Conservation (phyloP, 768 basidiomycete species). For the Trametopsis cervina region DNA sequence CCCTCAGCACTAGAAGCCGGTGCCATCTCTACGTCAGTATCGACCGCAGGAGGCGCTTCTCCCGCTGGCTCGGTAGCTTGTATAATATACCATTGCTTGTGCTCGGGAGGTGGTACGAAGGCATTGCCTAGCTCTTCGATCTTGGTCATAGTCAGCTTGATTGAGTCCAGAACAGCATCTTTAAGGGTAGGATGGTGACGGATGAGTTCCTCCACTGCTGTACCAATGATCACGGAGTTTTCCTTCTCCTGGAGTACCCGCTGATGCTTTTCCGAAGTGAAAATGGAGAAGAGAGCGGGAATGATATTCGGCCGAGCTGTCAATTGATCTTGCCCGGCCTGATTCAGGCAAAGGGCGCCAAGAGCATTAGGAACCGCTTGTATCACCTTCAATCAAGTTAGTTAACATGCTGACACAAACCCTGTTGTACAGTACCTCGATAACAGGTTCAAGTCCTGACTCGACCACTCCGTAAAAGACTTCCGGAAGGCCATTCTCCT, state of each 20-base stretch:
- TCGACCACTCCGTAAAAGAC: constrained; percentile 85
- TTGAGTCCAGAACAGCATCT: constrained; percentile 66
- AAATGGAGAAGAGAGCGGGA: constrained; percentile 76
- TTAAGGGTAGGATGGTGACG: constrained; percentile 92
- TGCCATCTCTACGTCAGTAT: constrained; percentile 19
- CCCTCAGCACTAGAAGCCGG: constrained; percentile 14
- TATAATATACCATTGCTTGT: constrained; percentile 55
- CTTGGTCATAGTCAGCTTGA: constrained; percentile 61
- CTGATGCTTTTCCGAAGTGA: constrained; percentile 78
- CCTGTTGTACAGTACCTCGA: constrained; percentile 54
- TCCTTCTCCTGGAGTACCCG: constrained; percentile 89
- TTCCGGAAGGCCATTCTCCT: constrained; percentile 87
- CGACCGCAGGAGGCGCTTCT: background rate
- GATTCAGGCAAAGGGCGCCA: constrained; percentile 93
- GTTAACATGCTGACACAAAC: background rate
- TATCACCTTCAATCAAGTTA: constrained; percentile 51
- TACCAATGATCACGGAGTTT: constrained; percentile 83
- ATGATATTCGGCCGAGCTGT: constrained; percentile 74
- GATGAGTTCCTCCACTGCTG: constrained; percentile 89
- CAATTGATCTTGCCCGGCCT: constrained; percentile 78
- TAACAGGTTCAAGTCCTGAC: constrained; percentile 74
- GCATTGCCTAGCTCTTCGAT: constrained; percentile 69
- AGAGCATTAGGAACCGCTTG: constrained; percentile 93
- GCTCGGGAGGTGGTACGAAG: constrained; percentile 48
- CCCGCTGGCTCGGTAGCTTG: constrained; percentile 6